phyloP scores from a whole-genome alignment of 345 rosid species.

The Alliaria petiolata region DNA sequence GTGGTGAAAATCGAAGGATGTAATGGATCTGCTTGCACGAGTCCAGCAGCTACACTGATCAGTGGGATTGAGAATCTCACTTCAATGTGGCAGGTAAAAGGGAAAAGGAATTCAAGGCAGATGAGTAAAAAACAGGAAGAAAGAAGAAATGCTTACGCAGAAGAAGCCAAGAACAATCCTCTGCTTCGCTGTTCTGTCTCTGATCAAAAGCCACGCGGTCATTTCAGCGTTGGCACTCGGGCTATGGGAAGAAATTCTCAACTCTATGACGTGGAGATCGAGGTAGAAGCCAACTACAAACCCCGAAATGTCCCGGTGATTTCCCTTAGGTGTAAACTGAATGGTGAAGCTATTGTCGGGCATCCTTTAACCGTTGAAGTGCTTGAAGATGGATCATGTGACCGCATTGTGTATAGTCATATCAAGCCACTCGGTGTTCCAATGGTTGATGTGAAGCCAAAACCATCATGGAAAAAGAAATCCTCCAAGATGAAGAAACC shows the following conservation, averaged over 20 bases:
- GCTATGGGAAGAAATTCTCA: slow-evolving; percentile 38
- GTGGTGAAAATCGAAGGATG: slow-evolving; percentile 36
- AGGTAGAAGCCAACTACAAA: slow-evolving; percentile 60
- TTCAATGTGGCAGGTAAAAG: slow-evolving; percentile 85
- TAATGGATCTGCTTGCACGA: slow-evolving; percentile 10
- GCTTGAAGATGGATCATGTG: slow-evolving; percentile 42
- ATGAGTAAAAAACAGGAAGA: slow-evolving; percentile 58
- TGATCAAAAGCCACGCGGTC: slow-evolving; percentile 56
- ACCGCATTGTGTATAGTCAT: slow-evolving; percentile 25
- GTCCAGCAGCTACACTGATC: slow-evolving; percentile 10
- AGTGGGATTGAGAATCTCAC: slow-evolving; percentile 51
- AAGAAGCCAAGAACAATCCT: slow-evolving; percentile 37
- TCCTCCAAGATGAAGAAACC: slow-evolving; percentile 20
- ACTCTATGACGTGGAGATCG: slow-evolving; percentile 65
- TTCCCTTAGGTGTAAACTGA: slow-evolving; percentile 80
- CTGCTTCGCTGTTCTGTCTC: slow-evolving; percentile 35
- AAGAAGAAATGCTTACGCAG: slow-evolving; percentile 27
- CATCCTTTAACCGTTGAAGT: slow-evolving; percentile 71
- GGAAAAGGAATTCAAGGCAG: slow-evolving; percentile 85
- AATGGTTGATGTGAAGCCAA: slow-evolving; percentile 19
- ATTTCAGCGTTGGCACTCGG: slow-evolving; percentile 43
- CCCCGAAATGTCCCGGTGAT: slow-evolving; percentile 80
- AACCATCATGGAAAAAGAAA: slow-evolving; percentile 23
- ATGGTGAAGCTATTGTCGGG: slow-evolving; percentile 80
- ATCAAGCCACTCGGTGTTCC: slow-evolving; percentile 26